These are phyloP conservation scores for Suhomyces yuchorum DNA, from an alignment of 1,139 yeast species.

Conservation along the genomic window DNA sequence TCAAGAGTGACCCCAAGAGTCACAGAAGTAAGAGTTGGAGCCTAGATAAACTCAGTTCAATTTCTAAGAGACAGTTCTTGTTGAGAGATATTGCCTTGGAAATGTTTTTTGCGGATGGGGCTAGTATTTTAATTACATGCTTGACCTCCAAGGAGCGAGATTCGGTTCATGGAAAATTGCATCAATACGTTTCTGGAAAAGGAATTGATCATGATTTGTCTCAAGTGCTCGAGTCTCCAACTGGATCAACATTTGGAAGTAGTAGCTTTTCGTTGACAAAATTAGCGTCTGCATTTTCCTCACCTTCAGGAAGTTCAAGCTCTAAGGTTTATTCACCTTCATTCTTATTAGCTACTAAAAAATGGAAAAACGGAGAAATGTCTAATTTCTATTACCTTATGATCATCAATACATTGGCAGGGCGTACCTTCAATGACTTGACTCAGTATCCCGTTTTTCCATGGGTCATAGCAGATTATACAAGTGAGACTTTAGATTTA, in stretches of 20 bases:
- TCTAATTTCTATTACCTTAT: conserved; percentile 81
- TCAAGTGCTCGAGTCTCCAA: conserved; percentile 47
- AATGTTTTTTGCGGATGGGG: conserved; percentile 71
- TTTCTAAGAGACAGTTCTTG: conserved; percentile 72
- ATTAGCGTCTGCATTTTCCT: conserved; percentile 40
- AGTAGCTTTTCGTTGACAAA: conserved; percentile 30
- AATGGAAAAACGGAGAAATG: conserved; percentile 75
- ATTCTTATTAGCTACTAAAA: conserved; percentile 57
- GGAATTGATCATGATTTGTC: conserved; percentile 54
- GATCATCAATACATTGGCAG: conserved; percentile 79
- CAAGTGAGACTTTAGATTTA: conserved; percentile 64
- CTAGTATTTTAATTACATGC: conserved; percentile 64
- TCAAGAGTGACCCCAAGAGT: conserved; percentile 24
- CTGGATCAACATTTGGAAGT: conserved; percentile 10
- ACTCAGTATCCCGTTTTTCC: conserved; percentile 92
- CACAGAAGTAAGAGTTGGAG: conserved; percentile 61
- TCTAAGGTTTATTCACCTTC: conserved; percentile 19
- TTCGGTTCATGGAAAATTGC: conserved; percentile 49
- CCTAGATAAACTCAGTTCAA: conserved; percentile 55
- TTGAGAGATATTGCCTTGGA: conserved; percentile 80
- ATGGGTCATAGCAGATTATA: conserved; percentile 83
- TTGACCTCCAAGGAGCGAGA: conserved; percentile 56
- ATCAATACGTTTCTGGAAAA: conserved; percentile 47
- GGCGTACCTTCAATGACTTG: conserved; percentile 81
- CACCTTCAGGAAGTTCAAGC: conserved; percentile 4